Percentiles rank a stretch among this genome's conserved stretches.
These are phyloP conservation scores for Caloboletus firmus DNA, from an alignment of 1,284 basidiomycete genomes.

Conservation along the genomic window DNA sequence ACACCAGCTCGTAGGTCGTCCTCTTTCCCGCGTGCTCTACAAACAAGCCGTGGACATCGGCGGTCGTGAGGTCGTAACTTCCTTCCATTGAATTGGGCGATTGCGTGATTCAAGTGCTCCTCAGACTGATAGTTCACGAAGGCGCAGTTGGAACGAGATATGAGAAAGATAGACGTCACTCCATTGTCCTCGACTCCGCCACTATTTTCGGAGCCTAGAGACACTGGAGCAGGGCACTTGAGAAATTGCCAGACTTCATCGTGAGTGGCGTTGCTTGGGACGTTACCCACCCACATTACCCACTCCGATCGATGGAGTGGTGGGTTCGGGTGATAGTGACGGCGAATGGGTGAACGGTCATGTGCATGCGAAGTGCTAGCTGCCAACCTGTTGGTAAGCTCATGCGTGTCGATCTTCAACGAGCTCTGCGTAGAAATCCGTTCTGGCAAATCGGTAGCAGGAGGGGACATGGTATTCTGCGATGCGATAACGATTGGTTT, in stretches of 20 bases:
- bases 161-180: constrained; percentile 88
- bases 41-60: constrained; percentile 79
- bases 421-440: neutral
- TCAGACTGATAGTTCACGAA: constrained; percentile 86
- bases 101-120: constrained; percentile 64
- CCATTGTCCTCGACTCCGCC: constrained; percentile 43
- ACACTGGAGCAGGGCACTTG: constrained; percentile 39
- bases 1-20: constrained; percentile 91
- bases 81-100: constrained; percentile 70
- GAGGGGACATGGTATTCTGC: neutral
- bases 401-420: neutral
- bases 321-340: constrained; percentile 60
- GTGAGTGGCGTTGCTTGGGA: constrained; percentile 80
- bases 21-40: constrained; percentile 79
- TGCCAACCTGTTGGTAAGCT: neutral
- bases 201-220: constrained; percentile 9
- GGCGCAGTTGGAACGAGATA: constrained; percentile 88
- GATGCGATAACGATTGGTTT: neutral
- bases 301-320: constrained; percentile 80
- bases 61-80: constrained; percentile 66
- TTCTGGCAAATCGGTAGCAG: neutral
- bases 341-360: constrained; percentile 39
- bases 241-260: constrained; percentile 92
- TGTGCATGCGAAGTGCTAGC: neutral
- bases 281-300: constrained; percentile 96